Evolutionary conservation across 495 filamentous ascomycete species (phyloP), one percentile per base, ranked within the genome.

Genomic region (Oleoguttula mirabilis): DNA sequence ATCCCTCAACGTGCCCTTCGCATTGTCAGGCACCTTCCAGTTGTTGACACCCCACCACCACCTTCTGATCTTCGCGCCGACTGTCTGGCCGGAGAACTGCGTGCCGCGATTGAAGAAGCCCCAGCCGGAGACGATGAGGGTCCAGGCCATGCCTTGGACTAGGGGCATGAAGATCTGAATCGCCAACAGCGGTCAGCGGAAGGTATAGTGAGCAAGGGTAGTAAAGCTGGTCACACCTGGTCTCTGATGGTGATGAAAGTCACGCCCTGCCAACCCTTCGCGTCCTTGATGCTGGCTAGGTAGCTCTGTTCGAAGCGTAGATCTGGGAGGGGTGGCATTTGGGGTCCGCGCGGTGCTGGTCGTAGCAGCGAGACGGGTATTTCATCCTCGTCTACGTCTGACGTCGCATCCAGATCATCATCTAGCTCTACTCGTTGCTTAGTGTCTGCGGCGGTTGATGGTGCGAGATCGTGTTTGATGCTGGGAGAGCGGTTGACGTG

Each of bases 291-390:
- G 58, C 84, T 88, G 35, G 79, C 79, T 30, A 98, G 68, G 57
- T 96, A 96, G 64, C 86, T 93, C 71, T 98, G 90, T 67, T 98
- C 90, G 61, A 96, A 96, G 37, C 90, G 71, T 50, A 98, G 64
- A 62, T 98, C 90, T 1, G 90, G 90, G 54, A 98, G 63, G 0
- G 92, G 88, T 38, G 84, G 84, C 43, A 94, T 74, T 8, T 43
- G 66, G 35, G 59, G 47, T 50, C 61, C 75, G 73, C 54, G 67
- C 56, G 42, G 79, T 73, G 52, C 23, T 2, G 64, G 62, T 20
- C 51, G 47, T 20, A 68, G 40, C 12, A 58, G 44, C 5, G 59
- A 63, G 2, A 61, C 25, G 0, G 63, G 64, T 25, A 67, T 60
- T 31, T 66, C 64, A 45, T 64, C 63, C 35, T 60, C 60, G 20